Percentiles rank a stretch among this genome's conserved stretches.
These are phyloP conservation scores for Tephrocybe rancida DNA, from an alignment of 768 basidiomycete species.

Conservation along the genomic window DNA sequence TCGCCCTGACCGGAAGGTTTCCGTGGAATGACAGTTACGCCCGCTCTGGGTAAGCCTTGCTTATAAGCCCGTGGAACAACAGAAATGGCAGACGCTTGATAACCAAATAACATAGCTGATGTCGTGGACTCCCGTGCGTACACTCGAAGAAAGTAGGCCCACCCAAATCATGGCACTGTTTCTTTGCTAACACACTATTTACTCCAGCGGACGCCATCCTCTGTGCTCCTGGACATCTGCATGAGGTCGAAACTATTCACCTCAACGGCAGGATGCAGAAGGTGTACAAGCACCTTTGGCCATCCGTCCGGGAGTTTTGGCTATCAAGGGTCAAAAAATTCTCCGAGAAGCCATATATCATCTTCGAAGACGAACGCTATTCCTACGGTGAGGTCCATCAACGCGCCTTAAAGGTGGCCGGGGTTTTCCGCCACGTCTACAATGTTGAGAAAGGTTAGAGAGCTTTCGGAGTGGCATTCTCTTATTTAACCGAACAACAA, in stretches of 20 bases:
- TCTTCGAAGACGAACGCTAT: conserved; percentile 53
- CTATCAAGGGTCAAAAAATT: conserved; percentile 41
- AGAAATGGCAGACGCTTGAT: conserved; percentile 19
- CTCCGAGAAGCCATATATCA: conserved; percentile 52
- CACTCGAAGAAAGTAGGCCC: conserved; percentile 42
- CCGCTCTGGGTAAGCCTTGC: conserved; percentile 31
- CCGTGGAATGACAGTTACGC: conserved; percentile 38
- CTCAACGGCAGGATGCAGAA: conserved; percentile 52
- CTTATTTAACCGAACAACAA: conserved; percentile 1
- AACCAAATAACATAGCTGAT: conserved; percentile 20
- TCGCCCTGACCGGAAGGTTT: conserved; percentile 36
- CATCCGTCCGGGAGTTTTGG: conserved; percentile 59
- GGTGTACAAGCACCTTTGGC: conserved; percentile 62
- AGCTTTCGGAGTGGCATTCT: neutral
- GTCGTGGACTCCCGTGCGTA: conserved; percentile 40
- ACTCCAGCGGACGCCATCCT: conserved; percentile 45
- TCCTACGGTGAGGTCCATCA: conserved; percentile 49
- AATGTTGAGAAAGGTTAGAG: conserved; percentile 49
- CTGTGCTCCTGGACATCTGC: conserved; percentile 45
- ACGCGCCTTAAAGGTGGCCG: conserved; percentile 45
- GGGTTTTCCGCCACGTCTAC: conserved; percentile 44
- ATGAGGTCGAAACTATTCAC: conserved; percentile 48
- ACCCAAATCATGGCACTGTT: neutral
- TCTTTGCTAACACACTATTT: neutral
- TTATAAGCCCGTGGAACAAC: conserved; percentile 32